Evolutionary conservation across 176 grass and related monocot species (phyloP).

Genomic region (Zoysia pacifica): DNA sequence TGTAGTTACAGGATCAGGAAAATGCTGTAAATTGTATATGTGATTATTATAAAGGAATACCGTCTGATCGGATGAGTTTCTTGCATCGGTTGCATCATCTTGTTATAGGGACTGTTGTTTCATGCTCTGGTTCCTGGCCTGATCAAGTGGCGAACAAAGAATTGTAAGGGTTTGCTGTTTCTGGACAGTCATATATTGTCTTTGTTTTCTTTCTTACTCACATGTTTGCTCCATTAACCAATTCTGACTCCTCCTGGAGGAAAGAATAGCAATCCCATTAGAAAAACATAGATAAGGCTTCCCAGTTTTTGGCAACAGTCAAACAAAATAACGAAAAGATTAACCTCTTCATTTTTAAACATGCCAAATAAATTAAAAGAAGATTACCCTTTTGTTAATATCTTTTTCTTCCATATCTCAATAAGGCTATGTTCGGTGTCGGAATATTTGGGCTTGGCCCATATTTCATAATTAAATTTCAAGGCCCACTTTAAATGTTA

Average conservation of each 20-base stretch:
- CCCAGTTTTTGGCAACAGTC: too few species aligned
- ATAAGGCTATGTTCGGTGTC: too few species aligned
- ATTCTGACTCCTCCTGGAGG: not conserved
- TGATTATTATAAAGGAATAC: not conserved
- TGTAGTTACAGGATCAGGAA: not conserved
- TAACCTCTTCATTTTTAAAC: too few species aligned
- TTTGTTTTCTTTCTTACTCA: not conserved
- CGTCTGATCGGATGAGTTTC: not conserved
- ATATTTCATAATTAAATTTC: too few species aligned
- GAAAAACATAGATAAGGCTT: too few species aligned
- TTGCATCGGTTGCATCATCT: not conserved
- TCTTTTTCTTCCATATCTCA: too few species aligned
- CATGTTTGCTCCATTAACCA: constrained; percentile 2
- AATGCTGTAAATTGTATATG: not conserved
- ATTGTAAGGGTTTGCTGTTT: not conserved
- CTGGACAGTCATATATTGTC: not conserved
- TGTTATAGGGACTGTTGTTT: constrained; percentile 29
- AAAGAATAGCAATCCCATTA: too few species aligned
- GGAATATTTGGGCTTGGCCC: too few species aligned
- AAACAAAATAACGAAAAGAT: too few species aligned
- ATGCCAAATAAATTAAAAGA: too few species aligned
- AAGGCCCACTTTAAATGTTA: too few species aligned
- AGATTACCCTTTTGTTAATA: too few species aligned
- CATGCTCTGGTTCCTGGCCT: constrained; percentile 56
- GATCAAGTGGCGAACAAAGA: not conserved